Conservation (phyloP, 2,329 filamentous ascomycete species). For the Bretziella fagacearum region DNA sequence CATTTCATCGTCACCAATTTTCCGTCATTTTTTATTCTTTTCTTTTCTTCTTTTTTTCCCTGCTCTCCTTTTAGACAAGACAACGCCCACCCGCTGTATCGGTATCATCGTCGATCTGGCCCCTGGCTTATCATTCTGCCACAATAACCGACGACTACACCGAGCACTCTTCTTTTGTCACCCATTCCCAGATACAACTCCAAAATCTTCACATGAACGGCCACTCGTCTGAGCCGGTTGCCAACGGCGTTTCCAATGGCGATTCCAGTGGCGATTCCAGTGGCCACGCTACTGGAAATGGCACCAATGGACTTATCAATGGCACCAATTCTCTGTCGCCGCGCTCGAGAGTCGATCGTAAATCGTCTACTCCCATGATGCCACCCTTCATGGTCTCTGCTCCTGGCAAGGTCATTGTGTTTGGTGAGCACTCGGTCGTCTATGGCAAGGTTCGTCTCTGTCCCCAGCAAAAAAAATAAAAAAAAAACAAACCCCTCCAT, state of each 20-base stretch:
- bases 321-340: slow-evolving; percentile 22
- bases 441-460: slow-evolving; percentile 58
- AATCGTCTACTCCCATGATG: slow-evolving; percentile 49
- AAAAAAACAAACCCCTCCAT: slow-evolving; percentile 3
- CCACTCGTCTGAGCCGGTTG: slow-evolving; percentile 4
- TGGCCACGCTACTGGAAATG: slow-evolving; percentile 2
- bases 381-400: slow-evolving; percentile 96
- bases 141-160: not conserved
- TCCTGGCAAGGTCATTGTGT: slow-evolving; percentile 95
- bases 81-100: not conserved
- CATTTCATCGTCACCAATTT: no score
- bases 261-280: slow-evolving; percentile 17
- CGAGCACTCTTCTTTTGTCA: not conserved
- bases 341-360: slow-evolving; percentile 32
- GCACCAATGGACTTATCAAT: slow-evolving; percentile 17
- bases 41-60: slow-evolving; percentile 4
- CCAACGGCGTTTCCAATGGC: slow-evolving; percentile 11
- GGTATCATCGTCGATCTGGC: slow-evolving; percentile 4
- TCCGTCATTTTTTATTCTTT: slow-evolving; percentile 4
- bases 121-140: not conserved
- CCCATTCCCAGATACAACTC: not conserved
- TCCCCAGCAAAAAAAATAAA: not conserved
- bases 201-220: slow-evolving; percentile 3
- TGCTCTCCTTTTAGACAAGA: no score
- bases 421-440: slow-evolving; percentile 95